These are phyloP conservation scores for Yamagishiella unicocca DNA, from an alignment of 139 green algal species.

Conservation along the genomic window DNA sequence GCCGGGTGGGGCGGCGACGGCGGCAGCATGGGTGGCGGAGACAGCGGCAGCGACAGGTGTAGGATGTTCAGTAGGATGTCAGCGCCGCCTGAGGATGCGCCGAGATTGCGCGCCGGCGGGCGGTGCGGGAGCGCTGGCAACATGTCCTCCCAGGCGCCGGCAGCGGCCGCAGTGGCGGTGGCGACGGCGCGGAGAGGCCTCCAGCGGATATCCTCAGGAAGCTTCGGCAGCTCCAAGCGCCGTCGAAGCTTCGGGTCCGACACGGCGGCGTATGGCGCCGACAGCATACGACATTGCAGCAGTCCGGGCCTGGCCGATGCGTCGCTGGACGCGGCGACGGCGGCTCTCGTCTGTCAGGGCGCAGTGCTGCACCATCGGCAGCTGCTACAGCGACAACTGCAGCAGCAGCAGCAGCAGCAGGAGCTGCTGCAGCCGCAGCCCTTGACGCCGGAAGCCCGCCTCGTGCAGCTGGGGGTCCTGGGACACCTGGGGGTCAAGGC, in stretches of 20 bases:
- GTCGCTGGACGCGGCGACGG: not conserved
- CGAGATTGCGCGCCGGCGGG: too few relatives aligned
- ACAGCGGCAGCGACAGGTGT: not conserved
- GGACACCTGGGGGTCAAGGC: too few relatives aligned
- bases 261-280: not conserved
- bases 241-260: conserved; percentile 2
- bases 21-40: not conserved
- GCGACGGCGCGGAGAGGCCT: not conserved
- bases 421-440: not conserved
- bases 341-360: not conserved
- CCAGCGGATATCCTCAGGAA: not conserved
- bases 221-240: conserved; percentile 6
- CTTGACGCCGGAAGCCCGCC: too few relatives aligned
- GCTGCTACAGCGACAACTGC: not conserved
- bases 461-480: too few relatives aligned
- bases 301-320: not conserved
- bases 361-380: not conserved
- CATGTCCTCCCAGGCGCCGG: not conserved
- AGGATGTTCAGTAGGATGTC: not conserved
- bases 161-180: not conserved
- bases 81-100: too few relatives aligned
- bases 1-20: not conserved
- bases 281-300: conserved; percentile 9
- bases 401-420: not conserved
- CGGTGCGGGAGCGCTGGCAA: too few relatives aligned